Evolutionary conservation across 2,329 filamentous ascomycete genomes (phyloP).

Genomic region (Phialemonium atrogriseum): DNA sequence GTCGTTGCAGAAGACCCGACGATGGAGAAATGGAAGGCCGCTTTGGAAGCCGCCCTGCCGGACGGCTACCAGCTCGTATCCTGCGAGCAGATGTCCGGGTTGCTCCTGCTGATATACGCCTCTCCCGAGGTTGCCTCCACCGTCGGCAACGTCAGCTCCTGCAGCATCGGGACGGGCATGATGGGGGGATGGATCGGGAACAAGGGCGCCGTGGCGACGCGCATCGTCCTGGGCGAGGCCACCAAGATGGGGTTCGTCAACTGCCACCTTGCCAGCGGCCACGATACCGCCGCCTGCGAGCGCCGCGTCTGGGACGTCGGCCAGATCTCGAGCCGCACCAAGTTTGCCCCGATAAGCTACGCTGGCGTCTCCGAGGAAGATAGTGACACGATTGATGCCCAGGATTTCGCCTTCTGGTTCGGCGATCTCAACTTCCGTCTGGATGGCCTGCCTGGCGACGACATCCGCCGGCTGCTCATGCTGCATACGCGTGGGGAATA

Average conservation of each 20-base stretch:
- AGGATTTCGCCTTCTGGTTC: slow-evolving; percentile 94
- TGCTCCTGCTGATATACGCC: slow-evolving; percentile 79
- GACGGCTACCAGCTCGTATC: slow-evolving; percentile 67
- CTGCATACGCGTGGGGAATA: slow-evolving; percentile 78
- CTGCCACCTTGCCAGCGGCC: slow-evolving; percentile 81
- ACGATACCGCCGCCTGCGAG: slow-evolving; percentile 63
- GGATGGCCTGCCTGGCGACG: slow-evolving; percentile 78
- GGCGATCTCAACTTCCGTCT: slow-evolving; percentile 94
- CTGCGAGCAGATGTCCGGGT: slow-evolving; percentile 77
- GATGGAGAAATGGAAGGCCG: slow-evolving; percentile 71
- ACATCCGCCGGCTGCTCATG: slow-evolving; percentile 76
- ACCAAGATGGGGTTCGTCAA: slow-evolving; percentile 87
- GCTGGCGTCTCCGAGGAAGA: slow-evolving; percentile 58
- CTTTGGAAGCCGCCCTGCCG: slow-evolving; percentile 66
- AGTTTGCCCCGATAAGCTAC: slow-evolving; percentile 66
- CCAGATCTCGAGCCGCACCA: slow-evolving; percentile 68
- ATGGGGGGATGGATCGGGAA: slow-evolving; percentile 95
- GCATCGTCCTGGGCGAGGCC: slow-evolving; percentile 80
- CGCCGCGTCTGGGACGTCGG: slow-evolving; percentile 82
- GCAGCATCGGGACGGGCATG: slow-evolving; percentile 78
- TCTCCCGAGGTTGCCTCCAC: slow-evolving; percentile 66
- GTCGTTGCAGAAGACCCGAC: slow-evolving; percentile 50
- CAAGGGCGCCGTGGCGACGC: slow-evolving; percentile 79
- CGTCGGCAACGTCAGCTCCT: slow-evolving; percentile 74
- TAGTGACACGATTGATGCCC: slow-evolving; percentile 67